Percentiles rank a stretch among this genome's conserved stretches.
Evolutionary conservation across 306 rosid genomes (phyloP).

Genomic region (Castanopsis chinensis): DNA sequence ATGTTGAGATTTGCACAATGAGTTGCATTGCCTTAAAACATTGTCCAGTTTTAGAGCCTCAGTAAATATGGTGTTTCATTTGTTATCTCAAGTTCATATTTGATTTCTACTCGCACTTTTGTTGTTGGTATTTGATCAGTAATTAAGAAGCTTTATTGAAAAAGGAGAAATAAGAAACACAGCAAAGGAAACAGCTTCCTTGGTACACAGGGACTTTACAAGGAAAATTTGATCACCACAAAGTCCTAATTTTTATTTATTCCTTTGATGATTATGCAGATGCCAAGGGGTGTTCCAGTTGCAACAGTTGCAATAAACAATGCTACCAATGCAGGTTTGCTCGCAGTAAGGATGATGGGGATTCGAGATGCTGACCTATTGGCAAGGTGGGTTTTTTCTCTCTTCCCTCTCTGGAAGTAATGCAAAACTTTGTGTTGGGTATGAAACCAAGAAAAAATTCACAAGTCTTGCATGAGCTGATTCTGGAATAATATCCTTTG

Average conservation of each 20-base stretch:
- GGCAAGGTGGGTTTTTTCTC: slow-evolving; percentile 43
- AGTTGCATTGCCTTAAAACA: no score
- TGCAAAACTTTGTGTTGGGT: not conserved
- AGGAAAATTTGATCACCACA: not conserved
- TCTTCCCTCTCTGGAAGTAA: not conserved
- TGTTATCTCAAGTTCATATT: no score
- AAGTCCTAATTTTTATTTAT: not conserved
- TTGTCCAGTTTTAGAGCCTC: no score
- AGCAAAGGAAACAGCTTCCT: no score
- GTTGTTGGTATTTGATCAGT: no score
- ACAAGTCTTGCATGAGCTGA: slow-evolving; percentile 1
- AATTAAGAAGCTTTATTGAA: no score
- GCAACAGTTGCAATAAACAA: slow-evolving; percentile 87
- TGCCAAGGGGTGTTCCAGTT: slow-evolving; percentile 92
- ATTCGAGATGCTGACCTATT: slow-evolving; percentile 35
- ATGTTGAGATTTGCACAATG: no score
- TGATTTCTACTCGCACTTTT: no score
- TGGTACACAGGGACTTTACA: no score
- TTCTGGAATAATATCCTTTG: slow-evolving; percentile 8
- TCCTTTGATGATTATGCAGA: slow-evolving; percentile 38
- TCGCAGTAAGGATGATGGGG: slow-evolving; percentile 70
- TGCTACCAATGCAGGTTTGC: slow-evolving; percentile 79
- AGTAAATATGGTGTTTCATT: no score
- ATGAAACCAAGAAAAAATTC: not conserved
- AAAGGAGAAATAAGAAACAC: no score